Percentiles rank a stretch among this genome's conserved stretches.
phyloP scores from a whole-genome alignment of 2,329 filamentous ascomycete species.

The Phaeosphaeria sp. region DNA sequence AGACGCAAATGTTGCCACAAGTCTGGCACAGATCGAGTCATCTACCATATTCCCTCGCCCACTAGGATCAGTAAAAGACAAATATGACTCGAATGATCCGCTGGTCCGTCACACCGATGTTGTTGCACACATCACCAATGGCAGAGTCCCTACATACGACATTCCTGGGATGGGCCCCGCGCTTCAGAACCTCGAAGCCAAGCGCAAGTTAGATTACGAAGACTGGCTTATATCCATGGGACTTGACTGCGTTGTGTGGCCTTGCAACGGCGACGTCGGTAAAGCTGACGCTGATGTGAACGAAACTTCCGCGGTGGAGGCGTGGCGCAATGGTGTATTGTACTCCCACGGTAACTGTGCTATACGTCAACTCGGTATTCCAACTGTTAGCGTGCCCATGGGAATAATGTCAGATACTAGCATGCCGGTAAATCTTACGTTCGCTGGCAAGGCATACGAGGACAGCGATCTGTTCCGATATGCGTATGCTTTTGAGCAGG shows the following conservation, averaged over 20 bases:
- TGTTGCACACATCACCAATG: background rate
- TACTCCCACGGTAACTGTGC: slow-evolving; percentile 62
- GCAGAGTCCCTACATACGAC: background rate
- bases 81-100: slow-evolving; percentile 28
- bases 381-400: slow-evolving; percentile 61
- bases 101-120: slow-evolving; percentile 6
- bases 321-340: slow-evolving; percentile 55
- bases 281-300: slow-evolving; percentile 40
- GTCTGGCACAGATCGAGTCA: slow-evolving; percentile 25
- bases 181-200: slow-evolving; percentile 46
- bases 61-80: slow-evolving; percentile 29
- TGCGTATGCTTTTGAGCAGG: slow-evolving; percentile 20
- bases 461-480: slow-evolving; percentile 44
- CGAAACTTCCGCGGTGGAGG: background rate
- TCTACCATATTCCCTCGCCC: slow-evolving; percentile 45
- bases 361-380: slow-evolving; percentile 61
- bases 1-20: slow-evolving; percentile 42
- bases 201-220: slow-evolving; percentile 54
- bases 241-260: slow-evolving; percentile 56
- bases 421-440: slow-evolving; percentile 61
- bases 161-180: slow-evolving; percentile 43
- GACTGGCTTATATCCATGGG: slow-evolving; percentile 51
- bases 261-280: slow-evolving; percentile 57
- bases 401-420: slow-evolving; percentile 52
- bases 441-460: slow-evolving; percentile 57